Evolutionary conservation across 1,139 yeast species (phyloP).

Genomic region (Saccharomycopsis hybrid): DNA sequence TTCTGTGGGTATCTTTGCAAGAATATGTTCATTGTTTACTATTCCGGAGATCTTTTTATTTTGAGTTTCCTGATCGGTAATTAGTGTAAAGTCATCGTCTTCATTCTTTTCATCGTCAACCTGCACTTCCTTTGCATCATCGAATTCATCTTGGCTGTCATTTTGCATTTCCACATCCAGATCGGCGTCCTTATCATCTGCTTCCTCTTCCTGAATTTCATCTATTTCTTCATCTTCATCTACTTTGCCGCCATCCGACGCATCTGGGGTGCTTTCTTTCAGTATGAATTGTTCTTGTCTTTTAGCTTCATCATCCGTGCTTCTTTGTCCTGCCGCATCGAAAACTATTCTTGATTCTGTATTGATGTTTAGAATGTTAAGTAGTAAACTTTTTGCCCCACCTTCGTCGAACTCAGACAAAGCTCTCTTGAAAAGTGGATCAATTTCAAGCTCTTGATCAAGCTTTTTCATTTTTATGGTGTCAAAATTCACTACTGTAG

Average conservation of each 20-base stretch:
- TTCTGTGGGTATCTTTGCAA: slow-evolving; percentile 13
- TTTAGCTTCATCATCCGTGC: neutral
- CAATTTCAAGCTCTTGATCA: slow-evolving; percentile 64
- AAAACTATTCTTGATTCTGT: slow-evolving; percentile 30
- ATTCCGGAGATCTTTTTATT: slow-evolving; percentile 4
- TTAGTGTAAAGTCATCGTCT: slow-evolving; percentile 18
- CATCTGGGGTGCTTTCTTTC: no score
- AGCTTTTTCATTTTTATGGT: slow-evolving; percentile 54
- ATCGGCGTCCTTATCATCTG: slow-evolving; percentile 22
- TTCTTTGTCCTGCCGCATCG: slow-evolving; percentile 31
- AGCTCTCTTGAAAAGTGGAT: slow-evolving; percentile 71
- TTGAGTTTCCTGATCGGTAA: slow-evolving; percentile 19
- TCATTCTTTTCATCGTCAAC: slow-evolving; percentile 22
- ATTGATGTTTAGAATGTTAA: slow-evolving; percentile 47
- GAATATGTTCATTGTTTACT: slow-evolving; percentile 2
- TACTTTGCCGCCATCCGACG: no score
- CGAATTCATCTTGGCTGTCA: slow-evolving; percentile 21
- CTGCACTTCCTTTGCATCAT: slow-evolving; percentile 24
- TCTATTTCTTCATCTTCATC: neutral
- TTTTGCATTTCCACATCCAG: slow-evolving; percentile 14
- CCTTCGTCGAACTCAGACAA: slow-evolving; percentile 82
- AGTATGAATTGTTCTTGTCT: no score
- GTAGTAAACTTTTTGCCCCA: slow-evolving; percentile 65
- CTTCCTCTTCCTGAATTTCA: slow-evolving; percentile 1
- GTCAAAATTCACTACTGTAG: slow-evolving; percentile 51